Evolutionary conservation across 2,329 filamentous ascomycete species (phyloP).

Genomic region (Claviceps sp.): DNA sequence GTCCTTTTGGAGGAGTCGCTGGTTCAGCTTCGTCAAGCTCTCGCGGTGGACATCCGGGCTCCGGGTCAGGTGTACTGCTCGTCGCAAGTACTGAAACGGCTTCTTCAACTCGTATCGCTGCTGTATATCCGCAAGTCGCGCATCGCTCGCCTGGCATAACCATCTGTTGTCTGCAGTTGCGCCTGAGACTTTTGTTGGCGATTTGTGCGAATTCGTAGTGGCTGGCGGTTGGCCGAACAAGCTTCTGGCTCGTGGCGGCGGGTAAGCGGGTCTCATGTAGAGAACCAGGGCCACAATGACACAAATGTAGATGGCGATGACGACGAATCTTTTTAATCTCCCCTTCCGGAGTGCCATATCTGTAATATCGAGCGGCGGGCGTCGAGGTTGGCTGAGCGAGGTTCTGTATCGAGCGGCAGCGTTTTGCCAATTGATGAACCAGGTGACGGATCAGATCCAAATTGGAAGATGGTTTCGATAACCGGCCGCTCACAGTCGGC

Average conservation of each 20-base stretch:
- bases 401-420: background rate
- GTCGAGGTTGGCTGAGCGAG: background rate
- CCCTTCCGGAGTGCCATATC: background rate
- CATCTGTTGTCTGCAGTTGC: background rate
- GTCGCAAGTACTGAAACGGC: constrained; percentile 40
- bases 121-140: background rate
- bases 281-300: background rate
- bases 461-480: too few relatives aligned
- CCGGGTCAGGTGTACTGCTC: constrained; percentile 37
- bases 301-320: background rate
- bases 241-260: background rate
- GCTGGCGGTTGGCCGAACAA: too few relatives aligned
- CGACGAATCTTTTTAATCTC: background rate
- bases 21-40: constrained; percentile 33
- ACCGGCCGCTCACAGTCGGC: too few relatives aligned
- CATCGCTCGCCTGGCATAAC: constrained; percentile 1
- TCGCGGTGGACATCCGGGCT: constrained; percentile 31
- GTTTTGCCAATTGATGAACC: too few relatives aligned
- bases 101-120: constrained; percentile 32
- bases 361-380: background rate
- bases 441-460: too few relatives aligned
- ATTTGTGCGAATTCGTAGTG: background rate
- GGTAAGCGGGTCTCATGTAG: background rate
- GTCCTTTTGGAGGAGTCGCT: constrained; percentile 22
- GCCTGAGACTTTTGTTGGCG: background rate